Base-by-base conservation (phyloP, 192 early-diverging fungal species). In the Mortierella alpina region DNA sequence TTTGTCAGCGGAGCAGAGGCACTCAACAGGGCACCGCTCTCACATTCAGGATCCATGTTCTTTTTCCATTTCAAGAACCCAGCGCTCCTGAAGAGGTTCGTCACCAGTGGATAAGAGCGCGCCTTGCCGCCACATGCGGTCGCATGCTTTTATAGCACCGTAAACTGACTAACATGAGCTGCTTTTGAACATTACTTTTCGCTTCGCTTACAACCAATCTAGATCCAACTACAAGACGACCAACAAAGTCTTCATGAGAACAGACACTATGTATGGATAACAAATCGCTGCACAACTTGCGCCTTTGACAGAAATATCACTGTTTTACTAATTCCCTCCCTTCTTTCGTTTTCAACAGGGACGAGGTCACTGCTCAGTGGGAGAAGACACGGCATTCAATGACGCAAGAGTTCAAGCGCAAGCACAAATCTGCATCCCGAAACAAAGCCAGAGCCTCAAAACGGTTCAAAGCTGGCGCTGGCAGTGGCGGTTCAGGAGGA, bases 341-440 rank as follows among this genome's bases (percentile, higher is more conserved):
- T 46, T 10, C 20, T 69, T 40, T 54, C 23, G 18, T 13, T n/a
- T 22, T 55, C 9, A 72, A 68, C 53, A 90, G 89, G 57, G 90
- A 88, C 54, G 83, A 90, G 58, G 84, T 91, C 31, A 87, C 82
- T 18, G 60, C 78, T 7, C 53, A 85, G 22, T 91, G 89, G 89
- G 85, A 91, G 66, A 82, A 85, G 51, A 80, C 69, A 17, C 74
- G 86, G 7, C 75, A 86, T 54, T 84, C 90, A 31, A 70, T 91
- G 71, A 91, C 90, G 0, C 82, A 86, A 53, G 90, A 91, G 31
- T 91, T 88, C 74, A 91, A 91, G 72, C 75, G 87, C 52, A 91
- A 91, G 68, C 89, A 91, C 67, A 89, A 88, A 66, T 88, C 87
- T 11, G 83, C 84, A 6, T 64, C 84, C 17, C 56, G 79, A 13